Evolutionary conservation across 345 rosid species (phyloP), one percentile per base, ranked within the genome.

Genomic region (Hypericum perforatum): DNA sequence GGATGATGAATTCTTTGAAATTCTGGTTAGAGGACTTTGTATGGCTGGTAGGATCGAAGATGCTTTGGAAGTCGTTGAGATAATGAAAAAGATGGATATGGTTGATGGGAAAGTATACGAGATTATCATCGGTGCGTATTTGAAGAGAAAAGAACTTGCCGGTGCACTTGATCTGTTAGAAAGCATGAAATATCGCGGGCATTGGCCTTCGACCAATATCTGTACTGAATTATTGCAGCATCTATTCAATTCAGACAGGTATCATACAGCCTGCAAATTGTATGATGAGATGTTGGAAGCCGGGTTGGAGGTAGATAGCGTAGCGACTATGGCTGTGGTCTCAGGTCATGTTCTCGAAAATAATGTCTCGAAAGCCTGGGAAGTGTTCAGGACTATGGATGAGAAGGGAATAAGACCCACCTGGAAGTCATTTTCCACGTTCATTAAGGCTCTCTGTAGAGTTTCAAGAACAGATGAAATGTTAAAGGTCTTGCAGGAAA

Each of bases 21-120:
- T 70, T 58, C 71, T 89, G 72, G 76, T 79, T 43, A 81, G 73
- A 70, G 97, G 97, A 50, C 72, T 89, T 44, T 76, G 89, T 66
- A 71, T 60, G 63, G 83, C 81, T 46, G 76, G 68, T 69, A 78
- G 82, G 68, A 75, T 83, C 37, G 56, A 58, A 7, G 97, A 89
- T 72, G 97, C 95, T 69, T 38, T 74, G 60, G 95, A 89, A 62
- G 73, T 89, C 52, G 66, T 80, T 7, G 76, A 78, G 48, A 76
- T 85, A 53, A 83, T 85, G 95, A 75, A 75, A 69, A 85, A 64
- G 61, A 76, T 61, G 54, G 42, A 69, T 43, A 37, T 78, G 44
- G 79, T 75, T 57, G 78, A 67, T 60, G 62, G 57, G 39, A 75
- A 81, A 63, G 65, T 82, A 22, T 64, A 76, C 47, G 84, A 77